Base-by-base conservation (phyloP, 148 eudicot genomes). In the Nyssa sinensis region DNA sequence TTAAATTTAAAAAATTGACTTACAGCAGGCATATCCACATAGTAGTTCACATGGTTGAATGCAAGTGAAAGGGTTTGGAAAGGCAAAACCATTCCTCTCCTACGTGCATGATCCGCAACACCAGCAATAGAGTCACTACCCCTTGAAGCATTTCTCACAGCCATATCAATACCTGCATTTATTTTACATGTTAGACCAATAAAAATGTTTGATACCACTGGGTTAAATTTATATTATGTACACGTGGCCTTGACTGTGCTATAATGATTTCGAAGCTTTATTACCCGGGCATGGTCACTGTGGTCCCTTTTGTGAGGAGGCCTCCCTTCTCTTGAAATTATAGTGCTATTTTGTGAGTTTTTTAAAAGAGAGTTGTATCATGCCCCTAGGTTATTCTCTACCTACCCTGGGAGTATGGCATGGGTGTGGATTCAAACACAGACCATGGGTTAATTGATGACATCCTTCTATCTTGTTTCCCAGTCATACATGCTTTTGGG, bases 21-120 rank as follows among this genome's bases (percentile, higher is more conserved):
- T 77, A 91, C 96, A 35, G 80, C 32, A 47, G 92, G 96, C 89
- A 86, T 85, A 76, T 91, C 83, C 61, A 91, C 88, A 34, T 79
- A 85, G 77, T 88, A 91, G 72, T 83, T 88, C 77, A 91, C 74
- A 32, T 87, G 92, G 76, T 74, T 76, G 68, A 91, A 91, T 65
- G 88, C 84, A 29, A 91, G 85, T 25, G 92, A 83, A 77, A 85
- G 92, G 39, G 92, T 89, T 64, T 79, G 81, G 74, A 85, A 91
- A 19, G 92, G 91, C 81, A 91, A 74, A 71, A 91, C 80, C 91
- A 87, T 85, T 79, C 88, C 88, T 44, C 69, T 85, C 77, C 70
- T 76, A 58, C 70, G 41, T 33, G 64, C 58, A 53, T 35, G 19
- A 51, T 57, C 77, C 25, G 5, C n/a, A 34, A 49, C 72, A 32